phyloP scores from a whole-genome alignment of 805 yeast species.

The Yamadazyma ubonensis region DNA sequence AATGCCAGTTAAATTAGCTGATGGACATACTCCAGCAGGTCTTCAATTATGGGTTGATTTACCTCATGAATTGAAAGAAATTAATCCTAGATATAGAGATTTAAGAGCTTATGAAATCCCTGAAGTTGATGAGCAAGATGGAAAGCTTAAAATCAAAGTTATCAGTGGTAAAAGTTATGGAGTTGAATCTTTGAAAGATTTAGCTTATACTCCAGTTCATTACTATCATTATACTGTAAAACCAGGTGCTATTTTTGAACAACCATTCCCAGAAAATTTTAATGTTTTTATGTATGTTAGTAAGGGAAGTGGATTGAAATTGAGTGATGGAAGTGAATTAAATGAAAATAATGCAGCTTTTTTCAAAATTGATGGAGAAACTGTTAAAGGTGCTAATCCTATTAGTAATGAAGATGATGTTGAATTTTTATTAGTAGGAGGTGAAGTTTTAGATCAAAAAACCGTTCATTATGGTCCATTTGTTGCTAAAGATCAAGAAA shows the following conservation, averaged over 20 bases:
- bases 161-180: constrained; percentile 79
- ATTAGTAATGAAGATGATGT: constrained; percentile 47
- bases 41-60: constrained; percentile 88
- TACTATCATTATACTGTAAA: constrained; percentile 65
- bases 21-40: constrained; percentile 52
- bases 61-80: constrained; percentile 60
- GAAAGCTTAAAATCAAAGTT: constrained; percentile 61
- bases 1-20: constrained; percentile 65
- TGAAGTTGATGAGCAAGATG: constrained; percentile 59
- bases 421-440: constrained; percentile 74
- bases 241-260: constrained; percentile 65
- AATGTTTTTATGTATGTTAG: constrained; percentile 70
- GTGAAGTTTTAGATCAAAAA: constrained; percentile 69
- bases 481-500: constrained; percentile 69
- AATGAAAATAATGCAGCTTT: constrained; percentile 54
- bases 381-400: constrained; percentile 47
- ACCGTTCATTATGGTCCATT: constrained; percentile 90
- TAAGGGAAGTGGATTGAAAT: constrained; percentile 52
- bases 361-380: constrained; percentile 69
- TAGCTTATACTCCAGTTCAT: constrained; percentile 80
- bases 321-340: constrained; percentile 43
- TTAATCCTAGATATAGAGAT: constrained; percentile 77
- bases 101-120: constrained; percentile 71
- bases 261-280: constrained; percentile 57
- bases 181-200: constrained; percentile 65